Base-by-base conservation (phyloP, 179 eudicot genomes). In the Vitellaria paradoxa region DNA sequence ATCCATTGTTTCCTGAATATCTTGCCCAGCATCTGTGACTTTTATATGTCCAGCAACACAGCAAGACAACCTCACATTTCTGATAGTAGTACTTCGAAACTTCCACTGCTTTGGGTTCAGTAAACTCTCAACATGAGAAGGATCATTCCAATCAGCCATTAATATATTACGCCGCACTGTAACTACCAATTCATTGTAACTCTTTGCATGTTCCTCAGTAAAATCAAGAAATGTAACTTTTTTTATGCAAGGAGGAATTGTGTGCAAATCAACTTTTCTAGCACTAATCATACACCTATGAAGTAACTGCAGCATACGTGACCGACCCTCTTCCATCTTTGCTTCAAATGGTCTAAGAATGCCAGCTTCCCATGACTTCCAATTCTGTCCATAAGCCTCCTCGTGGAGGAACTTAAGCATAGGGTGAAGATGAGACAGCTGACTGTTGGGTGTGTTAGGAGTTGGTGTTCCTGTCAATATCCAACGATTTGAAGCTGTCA, bases 121-220 rank as follows among this genome's bases (percentile, higher is more conserved):
- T 74, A 96, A 87, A 87, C 98, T 93, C 85, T 93, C 98, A 81
- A 90, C 94, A 83, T 96, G 99, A 81, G 94, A 89, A 66, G 99
- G 93, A 83, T 93, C 99, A 82, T 93, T 96, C 99, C 99, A 96
- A 78, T 96, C 99, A 72, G 99, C 99, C 96, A 93, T 84, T 69
- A 96, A 78, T 76, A 96, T 93, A 81, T 96, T 96, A 24, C 99
- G 93, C 49, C 93, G 86, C 73, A 96, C 93, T 45, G 99, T 96
- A 73, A 89, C 96, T 55, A 92, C 98, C 62, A 96, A 88, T 82
- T 96, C 98, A 83, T 96, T 96, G 77, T 96, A 96, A 84, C 91
- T 89, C 82, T 81, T 88, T 74, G 98, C 96, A 74, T 96, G 99
- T 68, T 87, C 90, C 80, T 88, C 92, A 50, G 93, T 84, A 81